A percentile compares a stretch with the other conserved stretches of the same genome.
phyloP scores from a whole-genome alignment of 2,329 filamentous ascomycete species.

The Sarocladiaceae sp. region DNA sequence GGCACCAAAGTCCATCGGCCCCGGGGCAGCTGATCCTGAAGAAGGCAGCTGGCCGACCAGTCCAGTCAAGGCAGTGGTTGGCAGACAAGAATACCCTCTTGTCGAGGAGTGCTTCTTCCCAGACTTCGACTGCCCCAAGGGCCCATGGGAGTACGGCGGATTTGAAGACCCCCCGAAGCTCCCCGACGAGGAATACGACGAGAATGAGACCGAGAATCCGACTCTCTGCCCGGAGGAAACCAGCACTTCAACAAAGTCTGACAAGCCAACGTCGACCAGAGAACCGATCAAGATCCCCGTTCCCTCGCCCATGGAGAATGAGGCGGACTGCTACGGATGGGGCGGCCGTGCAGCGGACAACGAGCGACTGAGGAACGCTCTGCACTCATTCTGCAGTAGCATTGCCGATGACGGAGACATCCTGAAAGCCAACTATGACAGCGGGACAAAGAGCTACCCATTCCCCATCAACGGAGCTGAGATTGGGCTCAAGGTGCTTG shows the following conservation, averaged over 20 bases:
- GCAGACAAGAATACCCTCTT: constrained; percentile 1
- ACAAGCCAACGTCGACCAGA: neutral
- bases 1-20: constrained; percentile 14
- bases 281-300: neutral
- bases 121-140: constrained; percentile 9
- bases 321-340: neutral
- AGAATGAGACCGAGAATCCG: neutral
- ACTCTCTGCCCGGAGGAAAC: neutral
- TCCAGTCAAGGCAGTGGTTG: constrained; percentile 5
- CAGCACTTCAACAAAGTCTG: neutral
- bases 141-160: constrained; percentile 4
- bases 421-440: neutral
- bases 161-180: neutral
- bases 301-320: neutral
- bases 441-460: neutral
- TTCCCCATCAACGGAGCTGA: neutral
- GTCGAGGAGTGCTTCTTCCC: constrained; percentile 8
- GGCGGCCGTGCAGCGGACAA: neutral
- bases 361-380: neutral
- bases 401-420: neutral
- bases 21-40: constrained; percentile 11
- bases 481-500: neutral
- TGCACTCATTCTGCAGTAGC: neutral
- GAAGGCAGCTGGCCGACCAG: constrained; percentile 13
- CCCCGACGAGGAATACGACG: neutral